Conservation (phyloP, 2,329 filamentous ascomycete species). For the Neospermospora avenae region DNA sequence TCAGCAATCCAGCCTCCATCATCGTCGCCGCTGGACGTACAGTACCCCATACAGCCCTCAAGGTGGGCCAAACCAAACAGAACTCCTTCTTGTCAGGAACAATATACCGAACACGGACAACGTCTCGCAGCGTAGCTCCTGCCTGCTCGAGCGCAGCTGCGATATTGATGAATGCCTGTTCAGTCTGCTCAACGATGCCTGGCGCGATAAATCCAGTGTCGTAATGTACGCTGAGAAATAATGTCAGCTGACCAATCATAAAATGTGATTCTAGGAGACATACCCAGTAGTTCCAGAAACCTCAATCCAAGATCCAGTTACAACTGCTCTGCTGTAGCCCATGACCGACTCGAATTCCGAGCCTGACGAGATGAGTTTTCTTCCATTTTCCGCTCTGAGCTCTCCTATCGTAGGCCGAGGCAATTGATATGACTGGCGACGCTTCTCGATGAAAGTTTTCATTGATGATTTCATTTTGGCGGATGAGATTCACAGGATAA, state of each 20-base stretch:
- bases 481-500: background rate
- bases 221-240: background rate
- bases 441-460: conserved; percentile 4
- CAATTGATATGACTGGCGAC: background rate
- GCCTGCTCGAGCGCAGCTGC: conserved; percentile 5
- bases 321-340: conserved; percentile 1
- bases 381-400: conserved; percentile 1
- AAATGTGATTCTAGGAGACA: background rate
- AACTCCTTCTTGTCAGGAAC: conserved; percentile 7
- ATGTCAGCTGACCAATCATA: background rate
- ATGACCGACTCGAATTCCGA: conserved; percentile 4
- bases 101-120: conserved; percentile 7
- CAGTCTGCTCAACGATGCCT: conserved; percentile 2
- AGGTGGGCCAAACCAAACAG: background rate
- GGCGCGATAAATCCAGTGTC: background rate
- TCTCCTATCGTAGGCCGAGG: conserved; percentile 4
- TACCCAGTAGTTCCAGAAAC: conserved; percentile 8
- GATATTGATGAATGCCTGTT: conserved; percentile 7
- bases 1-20: conserved; percentile 7
- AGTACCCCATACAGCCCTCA: background rate
- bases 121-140: background rate
- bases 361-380: background rate
- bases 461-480: background rate
- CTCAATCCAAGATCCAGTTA: conserved; percentile 3
- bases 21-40: conserved; percentile 1